These are phyloP conservation scores for Citrus hindsii DNA, from an alignment of 345 rosid species.

Conservation along the genomic window DNA sequence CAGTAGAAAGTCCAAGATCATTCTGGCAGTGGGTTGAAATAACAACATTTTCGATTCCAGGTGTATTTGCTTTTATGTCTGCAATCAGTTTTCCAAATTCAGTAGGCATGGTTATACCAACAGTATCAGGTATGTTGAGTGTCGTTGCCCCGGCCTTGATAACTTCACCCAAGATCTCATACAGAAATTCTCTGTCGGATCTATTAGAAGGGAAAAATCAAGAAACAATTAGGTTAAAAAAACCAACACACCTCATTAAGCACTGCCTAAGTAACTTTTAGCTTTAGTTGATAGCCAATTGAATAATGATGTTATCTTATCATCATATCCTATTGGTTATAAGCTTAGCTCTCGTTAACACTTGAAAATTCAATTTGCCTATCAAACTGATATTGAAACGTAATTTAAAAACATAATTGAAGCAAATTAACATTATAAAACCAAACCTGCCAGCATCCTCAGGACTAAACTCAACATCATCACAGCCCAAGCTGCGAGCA, in stretches of 20 bases:
- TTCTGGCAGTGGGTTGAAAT: slow-evolving; percentile 97
- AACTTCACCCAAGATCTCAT: slow-evolving; percentile 81
- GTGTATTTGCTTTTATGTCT: slow-evolving; percentile 83
- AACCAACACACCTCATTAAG: not conserved
- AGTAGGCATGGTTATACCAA: slow-evolving; percentile 71
- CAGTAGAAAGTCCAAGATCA: slow-evolving; percentile 99
- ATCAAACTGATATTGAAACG: not conserved
- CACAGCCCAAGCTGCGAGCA: slow-evolving; percentile 84
- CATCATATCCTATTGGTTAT: no score
- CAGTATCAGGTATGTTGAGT: slow-evolving; percentile 92
- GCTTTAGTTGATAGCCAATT: not conserved
- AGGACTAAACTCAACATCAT: slow-evolving; percentile 91
- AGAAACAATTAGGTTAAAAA: not conserved
- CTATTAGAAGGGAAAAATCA: slow-evolving; percentile 26
- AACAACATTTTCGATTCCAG: slow-evolving; percentile 79
- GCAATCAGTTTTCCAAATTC: slow-evolving; percentile 89
- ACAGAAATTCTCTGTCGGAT: slow-evolving; percentile 82
- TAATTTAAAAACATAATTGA: not conserved
- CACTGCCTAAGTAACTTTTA: not conserved
- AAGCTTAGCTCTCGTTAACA: not conserved
- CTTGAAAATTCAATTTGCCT: no score
- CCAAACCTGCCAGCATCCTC: slow-evolving; percentile 90
- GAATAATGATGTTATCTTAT: not conserved
- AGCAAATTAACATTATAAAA: not conserved
- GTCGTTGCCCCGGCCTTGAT: slow-evolving; percentile 98